phyloP scores from a whole-genome alignment of 176 grass and related monocot species.

The Carex scoparia region DNA sequence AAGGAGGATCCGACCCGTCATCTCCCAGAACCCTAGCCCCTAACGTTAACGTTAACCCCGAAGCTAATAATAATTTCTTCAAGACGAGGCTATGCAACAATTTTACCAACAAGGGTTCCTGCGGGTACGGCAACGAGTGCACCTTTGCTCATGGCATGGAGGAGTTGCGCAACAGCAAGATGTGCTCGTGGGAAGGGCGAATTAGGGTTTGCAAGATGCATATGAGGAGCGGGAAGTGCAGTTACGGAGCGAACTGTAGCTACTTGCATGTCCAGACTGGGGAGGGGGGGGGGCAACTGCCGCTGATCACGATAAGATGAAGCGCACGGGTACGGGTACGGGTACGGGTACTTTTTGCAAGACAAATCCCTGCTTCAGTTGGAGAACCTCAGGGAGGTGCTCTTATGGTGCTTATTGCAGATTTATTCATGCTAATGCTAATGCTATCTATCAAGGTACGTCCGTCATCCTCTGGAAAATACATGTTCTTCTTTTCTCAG shows the following conservation, averaged over 20 bases:
- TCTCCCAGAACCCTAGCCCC: conserved; percentile 5
- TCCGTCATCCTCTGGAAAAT: neutral
- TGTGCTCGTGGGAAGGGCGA: neutral
- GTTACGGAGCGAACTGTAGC: conserved; percentile 8
- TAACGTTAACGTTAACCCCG: neutral
- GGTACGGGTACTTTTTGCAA: neutral
- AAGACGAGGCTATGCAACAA: conserved; percentile 19
- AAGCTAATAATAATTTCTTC: neutral
- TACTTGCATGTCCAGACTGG: conserved; percentile 2
- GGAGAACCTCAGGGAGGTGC: neutral
- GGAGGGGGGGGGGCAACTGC: neutral
- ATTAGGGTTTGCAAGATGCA: conserved; percentile 26
- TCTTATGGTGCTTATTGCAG: conserved; percentile 19
- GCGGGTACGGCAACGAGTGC: neutral
- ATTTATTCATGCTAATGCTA: conserved; percentile 11
- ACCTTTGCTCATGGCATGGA: conserved; percentile 18
- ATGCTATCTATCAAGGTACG: neutral
- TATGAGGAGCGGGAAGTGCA: neutral
- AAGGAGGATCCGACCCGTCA: neutral
- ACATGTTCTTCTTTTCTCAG: neutral
- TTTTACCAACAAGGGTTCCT: neutral
- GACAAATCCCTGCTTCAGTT: conserved; percentile 18
- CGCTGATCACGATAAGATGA: neutral
- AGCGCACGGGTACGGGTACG: neutral
- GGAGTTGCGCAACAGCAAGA: neutral